phyloP scores from a whole-genome alignment of 768 basidiomycete genomes.

The Termitomyces titanicus region DNA sequence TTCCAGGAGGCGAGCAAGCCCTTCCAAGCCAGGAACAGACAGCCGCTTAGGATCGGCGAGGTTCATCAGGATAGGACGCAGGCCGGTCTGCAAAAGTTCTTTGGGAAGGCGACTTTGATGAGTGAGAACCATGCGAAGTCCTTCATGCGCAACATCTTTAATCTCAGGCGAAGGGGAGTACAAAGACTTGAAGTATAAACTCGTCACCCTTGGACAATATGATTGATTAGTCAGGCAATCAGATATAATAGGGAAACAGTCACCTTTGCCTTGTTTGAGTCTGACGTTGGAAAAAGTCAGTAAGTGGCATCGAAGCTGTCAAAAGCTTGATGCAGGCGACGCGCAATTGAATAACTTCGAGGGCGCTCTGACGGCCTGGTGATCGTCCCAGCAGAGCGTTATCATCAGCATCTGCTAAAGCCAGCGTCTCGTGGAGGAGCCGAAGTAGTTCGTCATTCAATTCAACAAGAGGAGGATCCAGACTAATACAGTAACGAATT shows the following conservation, averaged over 20 bases:
- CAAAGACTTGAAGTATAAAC: slow-evolving; percentile 97
- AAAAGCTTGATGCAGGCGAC: slow-evolving; percentile 92
- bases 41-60: slow-evolving; percentile 94
- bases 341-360: slow-evolving; percentile 85
- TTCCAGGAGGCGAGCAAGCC: slow-evolving; percentile 88
- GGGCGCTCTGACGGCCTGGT: slow-evolving; percentile 69
- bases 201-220: slow-evolving; percentile 70
- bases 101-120: slow-evolving; percentile 92
- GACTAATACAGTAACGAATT: slow-evolving; percentile 86
- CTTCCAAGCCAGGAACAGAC: slow-evolving; percentile 89
- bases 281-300: slow-evolving; percentile 89
- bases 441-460: slow-evolving; percentile 90
- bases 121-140: slow-evolving; percentile 81
- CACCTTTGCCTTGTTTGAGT: slow-evolving; percentile 83
- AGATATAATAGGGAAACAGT: slow-evolving; percentile 16
- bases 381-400: slow-evolving; percentile 70
- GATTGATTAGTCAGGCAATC: not conserved
- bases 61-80: slow-evolving; percentile 97
- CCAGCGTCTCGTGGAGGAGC: slow-evolving; percentile 89
- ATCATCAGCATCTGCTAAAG: slow-evolving; percentile 95
- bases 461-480: slow-evolving; percentile 88
- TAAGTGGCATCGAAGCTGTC: slow-evolving; percentile 91
- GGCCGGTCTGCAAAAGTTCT: slow-evolving; percentile 90
- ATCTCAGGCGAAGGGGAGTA: slow-evolving; percentile 90
- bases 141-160: slow-evolving; percentile 94